Conservation (phyloP, 768 basidiomycete genomes). For the Tricholomella constricta region DNA sequence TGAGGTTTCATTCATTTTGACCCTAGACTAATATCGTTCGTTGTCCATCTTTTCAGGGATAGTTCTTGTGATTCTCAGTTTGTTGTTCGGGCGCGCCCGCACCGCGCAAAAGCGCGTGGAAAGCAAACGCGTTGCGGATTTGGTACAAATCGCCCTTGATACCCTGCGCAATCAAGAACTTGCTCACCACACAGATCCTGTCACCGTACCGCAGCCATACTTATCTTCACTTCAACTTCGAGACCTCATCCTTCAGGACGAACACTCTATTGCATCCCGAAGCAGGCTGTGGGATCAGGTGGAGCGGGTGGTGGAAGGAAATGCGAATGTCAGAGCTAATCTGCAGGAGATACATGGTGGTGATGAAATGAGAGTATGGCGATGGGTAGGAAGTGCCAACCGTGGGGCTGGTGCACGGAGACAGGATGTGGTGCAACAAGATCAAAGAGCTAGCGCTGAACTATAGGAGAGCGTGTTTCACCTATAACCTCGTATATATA, state of each 20-base stretch:
- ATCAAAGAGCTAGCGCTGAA: neutral
- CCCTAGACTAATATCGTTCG: constrained; percentile 1
- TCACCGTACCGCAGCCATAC: constrained; percentile 71
- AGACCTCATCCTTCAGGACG: constrained; percentile 80
- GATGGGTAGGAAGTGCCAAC: constrained; percentile 73
- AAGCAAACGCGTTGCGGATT: constrained; percentile 62
- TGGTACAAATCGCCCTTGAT: constrained; percentile 80
- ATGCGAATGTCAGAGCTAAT: constrained; percentile 86
- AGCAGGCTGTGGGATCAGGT: constrained; percentile 80
- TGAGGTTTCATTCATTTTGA: constrained; percentile 16
- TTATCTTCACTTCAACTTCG: constrained; percentile 86
- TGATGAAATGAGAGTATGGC: constrained; percentile 89
- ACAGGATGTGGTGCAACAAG: constrained; percentile 4
- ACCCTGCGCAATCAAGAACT: constrained; percentile 82
- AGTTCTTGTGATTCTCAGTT: constrained; percentile 1
- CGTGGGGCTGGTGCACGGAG: constrained; percentile 17
- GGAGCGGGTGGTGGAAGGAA: constrained; percentile 83
- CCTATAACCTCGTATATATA: too few species aligned
- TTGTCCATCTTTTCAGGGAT: constrained; percentile 5
- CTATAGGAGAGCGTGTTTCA: too few species aligned
- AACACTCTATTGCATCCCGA: constrained; percentile 70
- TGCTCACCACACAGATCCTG: constrained; percentile 80
- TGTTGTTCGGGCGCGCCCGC: constrained; percentile 27
- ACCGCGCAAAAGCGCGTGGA: constrained; percentile 58
- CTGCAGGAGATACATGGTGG: constrained; percentile 83